Percentiles rank a stretch among this genome's conserved stretches.
phyloP scores from a whole-genome alignment of 2,329 filamentous ascomycete genomes.

The Trichoderma lentiforme region DNA sequence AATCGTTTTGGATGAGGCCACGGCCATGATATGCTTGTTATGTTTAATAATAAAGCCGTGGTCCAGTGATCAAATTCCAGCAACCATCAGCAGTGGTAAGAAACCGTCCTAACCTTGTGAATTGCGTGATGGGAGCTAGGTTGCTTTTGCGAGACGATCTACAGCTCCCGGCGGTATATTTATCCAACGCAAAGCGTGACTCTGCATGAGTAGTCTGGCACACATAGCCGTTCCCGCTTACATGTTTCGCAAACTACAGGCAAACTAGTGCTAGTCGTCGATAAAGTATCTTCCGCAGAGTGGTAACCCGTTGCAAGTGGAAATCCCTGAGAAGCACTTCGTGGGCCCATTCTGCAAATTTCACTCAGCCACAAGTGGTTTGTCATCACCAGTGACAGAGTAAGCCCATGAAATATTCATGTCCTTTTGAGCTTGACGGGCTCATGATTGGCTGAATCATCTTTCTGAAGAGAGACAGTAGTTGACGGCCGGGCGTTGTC shows the following conservation, averaged over 20 bases:
- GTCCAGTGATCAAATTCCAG: neutral
- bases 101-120: neutral
- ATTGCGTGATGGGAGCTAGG: neutral
- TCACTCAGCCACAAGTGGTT: neutral
- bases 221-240: neutral
- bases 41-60: neutral
- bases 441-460: neutral
- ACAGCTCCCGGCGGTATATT: neutral
- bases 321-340: neutral
- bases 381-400: neutral
- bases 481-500: neutral
- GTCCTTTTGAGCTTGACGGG: too few species aligned
- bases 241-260: neutral
- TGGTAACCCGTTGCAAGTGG: neutral
- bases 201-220: neutral
- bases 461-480: neutral
- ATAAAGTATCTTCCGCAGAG: neutral
- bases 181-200: neutral
- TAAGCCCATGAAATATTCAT: neutral
- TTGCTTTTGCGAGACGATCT: neutral
- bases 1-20: neutral
- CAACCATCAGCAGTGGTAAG: neutral
- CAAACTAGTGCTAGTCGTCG: neutral
- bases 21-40: neutral
- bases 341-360: neutral